phyloP scores from a whole-genome alignment of 2,329 filamentous ascomycete species.

The Chaetomiaceae sp. region DNA sequence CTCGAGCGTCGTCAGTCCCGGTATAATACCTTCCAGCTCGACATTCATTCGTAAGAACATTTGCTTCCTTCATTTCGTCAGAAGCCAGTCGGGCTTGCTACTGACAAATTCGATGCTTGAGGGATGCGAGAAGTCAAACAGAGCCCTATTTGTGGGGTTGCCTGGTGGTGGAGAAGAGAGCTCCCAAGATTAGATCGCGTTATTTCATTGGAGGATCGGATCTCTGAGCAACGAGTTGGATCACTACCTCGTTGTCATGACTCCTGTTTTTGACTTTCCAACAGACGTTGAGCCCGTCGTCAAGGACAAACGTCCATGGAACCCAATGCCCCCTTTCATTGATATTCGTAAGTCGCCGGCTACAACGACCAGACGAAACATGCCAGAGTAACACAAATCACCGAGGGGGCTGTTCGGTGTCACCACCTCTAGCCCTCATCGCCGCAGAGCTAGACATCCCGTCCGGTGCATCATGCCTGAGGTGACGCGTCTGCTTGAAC shows the following conservation, averaged over 20 bases:
- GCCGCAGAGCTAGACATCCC: neutral
- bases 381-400: too few relatives aligned
- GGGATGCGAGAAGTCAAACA: neutral
- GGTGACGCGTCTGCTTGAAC: conserved; percentile 8
- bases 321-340: too few relatives aligned
- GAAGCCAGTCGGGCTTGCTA: neutral
- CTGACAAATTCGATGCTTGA: too few relatives aligned
- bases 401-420: neutral
- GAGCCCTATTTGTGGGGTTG: neutral
- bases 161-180: neutral
- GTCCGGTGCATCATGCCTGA: neutral
- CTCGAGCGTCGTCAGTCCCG: neutral
- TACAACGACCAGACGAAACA: too few relatives aligned
- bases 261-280: too few relatives aligned
- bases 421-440: neutral
- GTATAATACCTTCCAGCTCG: neutral
- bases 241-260: too few relatives aligned
- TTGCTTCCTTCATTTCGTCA: neutral
- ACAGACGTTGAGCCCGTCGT: too few relatives aligned
- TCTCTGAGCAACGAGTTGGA: neutral
- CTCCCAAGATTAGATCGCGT: conserved; percentile 22
- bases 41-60: neutral
- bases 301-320: too few relatives aligned
- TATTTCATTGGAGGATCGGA: conserved; percentile 1
- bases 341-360: too few relatives aligned